Base-by-base conservation (phyloP, 768 basidiomycete species). In the Suillus ampliporus region DNA sequence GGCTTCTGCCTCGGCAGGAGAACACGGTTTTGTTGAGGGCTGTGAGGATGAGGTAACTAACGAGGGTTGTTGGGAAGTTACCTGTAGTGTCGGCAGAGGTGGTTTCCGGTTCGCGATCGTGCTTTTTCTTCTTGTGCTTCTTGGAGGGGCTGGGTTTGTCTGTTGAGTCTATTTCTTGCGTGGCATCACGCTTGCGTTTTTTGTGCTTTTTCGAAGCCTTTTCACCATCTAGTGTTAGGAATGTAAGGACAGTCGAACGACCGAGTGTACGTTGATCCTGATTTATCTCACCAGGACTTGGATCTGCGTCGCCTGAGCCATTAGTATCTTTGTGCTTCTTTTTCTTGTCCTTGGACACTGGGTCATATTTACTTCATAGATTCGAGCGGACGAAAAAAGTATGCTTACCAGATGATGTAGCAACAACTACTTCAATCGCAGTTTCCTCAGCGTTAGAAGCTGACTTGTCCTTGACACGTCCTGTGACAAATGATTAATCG, bases 1-100 rank as follows among this genome's bases (percentile, higher is more conserved):
- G 2, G 82, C 83, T 17, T 82, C 79, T 23, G 84, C 80, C 44
- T 88, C 88, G 23, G 75, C 65, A 3, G 75, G 65, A n/a, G 72
- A 70, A 0, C 79, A 64, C 1, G 77, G 67, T 15, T 77, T 67
- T 38, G 77, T 61, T 28, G 9, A 62, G 23, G 37, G 61, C 59
- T 43, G 58, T 47, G 15, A 65, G 43, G 34, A 53, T n/a, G 65
- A 53, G n/a, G 70, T 51, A 40, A 64, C 58, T 5, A 70, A 67
- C 4, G 68, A 7, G 4, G 70, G 41, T 34, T 66, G 41, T 21
- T 66, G 60, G 9, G 59, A 43, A 50, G 73, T 71, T 17, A 68
- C n/a, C 72, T 52, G 61, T 62, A 40, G 61, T 44, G 23, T 64
- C 61, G 5, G 57, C 51, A 26, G 57, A 37, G 35, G 41, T 50